A percentile compares a stretch with the other conserved stretches of the same genome.
phyloP scores from a whole-genome alignment of 352 stramenopile species.

The Pythium pyrilobum region DNA sequence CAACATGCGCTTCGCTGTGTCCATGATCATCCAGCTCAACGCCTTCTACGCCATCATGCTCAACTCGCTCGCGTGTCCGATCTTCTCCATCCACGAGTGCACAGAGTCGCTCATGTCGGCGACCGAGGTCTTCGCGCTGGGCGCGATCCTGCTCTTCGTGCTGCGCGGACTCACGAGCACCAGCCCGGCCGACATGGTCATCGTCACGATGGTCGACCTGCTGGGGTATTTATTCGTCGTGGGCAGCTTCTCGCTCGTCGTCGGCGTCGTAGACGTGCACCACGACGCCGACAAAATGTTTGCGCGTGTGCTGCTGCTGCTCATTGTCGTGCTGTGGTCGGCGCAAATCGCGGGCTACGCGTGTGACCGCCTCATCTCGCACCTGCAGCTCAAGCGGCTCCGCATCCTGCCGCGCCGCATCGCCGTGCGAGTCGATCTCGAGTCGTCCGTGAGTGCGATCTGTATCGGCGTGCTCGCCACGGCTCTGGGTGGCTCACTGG shows the following conservation, averaged over 20 bases:
- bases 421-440: slow-evolving; percentile 41
- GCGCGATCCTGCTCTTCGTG: slow-evolving; percentile 9
- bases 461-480: slow-evolving; percentile 30
- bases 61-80: slow-evolving; percentile 46
- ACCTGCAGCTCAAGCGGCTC: slow-evolving; percentile 37
- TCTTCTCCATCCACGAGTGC: slow-evolving; percentile 10
- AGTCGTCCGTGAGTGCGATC: slow-evolving; percentile 36
- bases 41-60: slow-evolving; percentile 61
- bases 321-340: slow-evolving; percentile 39
- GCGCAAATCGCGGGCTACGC: slow-evolving; percentile 34
- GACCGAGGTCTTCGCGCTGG: slow-evolving; percentile 13
- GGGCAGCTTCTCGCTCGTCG: slow-evolving; percentile 25
- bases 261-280: slow-evolving; percentile 40
- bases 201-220: slow-evolving; percentile 18
- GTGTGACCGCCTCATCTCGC: slow-evolving; percentile 51
- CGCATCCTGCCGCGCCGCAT: slow-evolving; percentile 37
- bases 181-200: slow-evolving; percentile 17
- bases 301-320: slow-evolving; percentile 32
- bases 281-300: slow-evolving; percentile 22
- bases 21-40: slow-evolving; percentile 57
- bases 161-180: slow-evolving; percentile 13
- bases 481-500: slow-evolving; percentile 24
- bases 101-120: slow-evolving; percentile 4
- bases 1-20: slow-evolving; percentile 63
- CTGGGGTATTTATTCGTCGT: slow-evolving; percentile 17